Percentiles rank a stretch among this genome's conserved stretches.
These are phyloP conservation scores for Trichocladium antarcticum DNA, from an alignment of 495 filamentous ascomycete genomes.

Conservation along the genomic window DNA sequence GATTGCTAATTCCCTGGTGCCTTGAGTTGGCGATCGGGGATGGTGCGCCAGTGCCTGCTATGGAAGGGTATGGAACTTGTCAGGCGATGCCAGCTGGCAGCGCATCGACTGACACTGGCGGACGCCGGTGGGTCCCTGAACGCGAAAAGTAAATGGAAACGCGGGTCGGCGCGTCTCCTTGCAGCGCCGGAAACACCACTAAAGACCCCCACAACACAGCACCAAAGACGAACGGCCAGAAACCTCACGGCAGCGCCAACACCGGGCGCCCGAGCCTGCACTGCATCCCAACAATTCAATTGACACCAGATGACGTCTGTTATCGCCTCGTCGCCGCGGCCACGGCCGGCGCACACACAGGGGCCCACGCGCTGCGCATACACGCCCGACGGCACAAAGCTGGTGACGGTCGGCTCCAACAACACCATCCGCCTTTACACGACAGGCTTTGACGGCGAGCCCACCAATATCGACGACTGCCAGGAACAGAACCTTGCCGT, in stretches of 20 bases:
- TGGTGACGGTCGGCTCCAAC: constrained; percentile 81
- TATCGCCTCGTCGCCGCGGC: constrained; percentile 37
- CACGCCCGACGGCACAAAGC: constrained; percentile 45
- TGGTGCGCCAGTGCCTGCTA: background rate
- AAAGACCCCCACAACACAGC: background rate
- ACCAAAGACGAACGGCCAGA: background rate
- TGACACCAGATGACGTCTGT: constrained; percentile 36
- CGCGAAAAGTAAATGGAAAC: constrained; percentile 25
- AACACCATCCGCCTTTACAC: constrained; percentile 83
- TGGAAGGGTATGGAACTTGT: constrained; percentile 2
- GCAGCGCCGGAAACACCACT: background rate
- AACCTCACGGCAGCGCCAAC: too few species aligned
- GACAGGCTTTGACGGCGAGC: constrained; percentile 82
- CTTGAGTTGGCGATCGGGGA: background rate
- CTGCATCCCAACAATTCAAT: background rate
- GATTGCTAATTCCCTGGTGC: background rate
- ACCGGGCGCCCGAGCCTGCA: background rate
- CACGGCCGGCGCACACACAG: constrained; percentile 43
- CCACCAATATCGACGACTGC: constrained; percentile 77
- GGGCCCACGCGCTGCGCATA: constrained; percentile 45
- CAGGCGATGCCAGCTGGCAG: constrained; percentile 12
- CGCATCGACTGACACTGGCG: background rate
- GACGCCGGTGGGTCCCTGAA: background rate
- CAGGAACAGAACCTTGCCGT: constrained; percentile 70
- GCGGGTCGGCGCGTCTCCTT: constrained; percentile 25